phyloP scores from a whole-genome alignment of 129 eudicot genomes.

The Flaveria trinervia region DNA sequence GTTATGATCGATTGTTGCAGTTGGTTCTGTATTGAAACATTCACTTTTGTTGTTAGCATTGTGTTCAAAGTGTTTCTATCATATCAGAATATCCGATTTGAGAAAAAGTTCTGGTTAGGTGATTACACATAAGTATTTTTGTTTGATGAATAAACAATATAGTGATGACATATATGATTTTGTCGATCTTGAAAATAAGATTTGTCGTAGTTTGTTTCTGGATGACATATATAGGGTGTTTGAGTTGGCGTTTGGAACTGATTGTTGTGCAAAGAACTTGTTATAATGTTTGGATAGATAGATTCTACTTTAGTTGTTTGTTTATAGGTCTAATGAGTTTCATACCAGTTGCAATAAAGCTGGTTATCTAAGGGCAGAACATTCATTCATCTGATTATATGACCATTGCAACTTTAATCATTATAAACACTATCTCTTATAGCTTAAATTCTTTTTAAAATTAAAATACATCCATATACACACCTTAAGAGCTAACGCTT shows the following conservation, averaged over 20 bases:
- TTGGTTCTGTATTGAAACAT: no score
- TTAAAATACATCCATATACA: neutral
- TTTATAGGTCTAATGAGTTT: neutral
- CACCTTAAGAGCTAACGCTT: neutral
- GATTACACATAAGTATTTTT: no score
- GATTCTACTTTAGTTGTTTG: neutral
- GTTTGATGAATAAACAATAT: no score
- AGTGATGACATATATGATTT: no score
- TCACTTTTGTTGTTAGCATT: no score
- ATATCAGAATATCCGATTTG: no score
- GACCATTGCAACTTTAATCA: neutral
- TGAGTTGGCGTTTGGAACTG: neutral
- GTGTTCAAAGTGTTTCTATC: no score
- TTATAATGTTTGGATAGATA: neutral
- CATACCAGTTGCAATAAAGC: neutral
- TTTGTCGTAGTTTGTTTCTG: neutral
- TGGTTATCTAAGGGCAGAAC: neutral
- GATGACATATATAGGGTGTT: neutral
- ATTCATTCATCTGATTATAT: neutral
- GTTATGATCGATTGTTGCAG: no score
- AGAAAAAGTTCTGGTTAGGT: no score
- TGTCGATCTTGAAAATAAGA: no score
- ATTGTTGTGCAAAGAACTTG: neutral
- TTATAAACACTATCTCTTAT: neutral
- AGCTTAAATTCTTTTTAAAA: no score